Evolutionary conservation across 139 green algal genomes (phyloP), one percentile per base, ranked within the genome.

Genomic region (Chlorella sp.): DNA sequence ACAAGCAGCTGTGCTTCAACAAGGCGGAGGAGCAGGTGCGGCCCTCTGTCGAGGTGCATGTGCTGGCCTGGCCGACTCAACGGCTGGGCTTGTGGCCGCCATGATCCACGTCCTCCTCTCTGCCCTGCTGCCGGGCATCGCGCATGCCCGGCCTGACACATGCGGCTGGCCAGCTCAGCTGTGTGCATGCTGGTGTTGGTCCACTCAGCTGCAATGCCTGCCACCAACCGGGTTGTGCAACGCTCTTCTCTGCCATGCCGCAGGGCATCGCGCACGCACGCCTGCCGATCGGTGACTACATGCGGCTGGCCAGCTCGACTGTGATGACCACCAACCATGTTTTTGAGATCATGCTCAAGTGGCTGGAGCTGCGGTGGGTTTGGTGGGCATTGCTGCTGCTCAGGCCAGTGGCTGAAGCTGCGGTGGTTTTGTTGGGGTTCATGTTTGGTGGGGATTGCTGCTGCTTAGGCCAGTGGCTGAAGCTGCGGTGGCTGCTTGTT

Each of bases 251-350:
- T 8, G 28, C 73, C 46, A 17, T 22, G 19, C 81, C 76, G 43
- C 90, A 93, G 58, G 94, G 93, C 54, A 94, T 98, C 11, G 68
- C 88, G 40, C 95, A 93, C 16, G 95, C 94, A 17, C 87, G 91
- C 41, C 89, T 98, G 84, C 95, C 95, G 36, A 96, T 98, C 48
- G 64, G 82, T 2, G 78, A 91, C 13, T 88, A 95, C 74, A 75
- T 96, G 24, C 80, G 92, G 80, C 89, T 97, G 64, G 75, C 89
- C 4, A 89, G 60, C 73, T 74, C 62, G 2, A 68, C 78, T n/a
- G 92, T 96, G 22, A 91, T 98, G 36, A 96, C 93, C 6, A 94
- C 96, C 76, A 98, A 98, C 89, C 95, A 98, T 73, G 92, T 94
- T 4, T 83, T 95, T 14, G 92, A 92, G 30, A 94, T 95, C 69